phyloP scores from a whole-genome alignment of 2,329 filamentous ascomycete genomes.

The Phoma sp. region DNA sequence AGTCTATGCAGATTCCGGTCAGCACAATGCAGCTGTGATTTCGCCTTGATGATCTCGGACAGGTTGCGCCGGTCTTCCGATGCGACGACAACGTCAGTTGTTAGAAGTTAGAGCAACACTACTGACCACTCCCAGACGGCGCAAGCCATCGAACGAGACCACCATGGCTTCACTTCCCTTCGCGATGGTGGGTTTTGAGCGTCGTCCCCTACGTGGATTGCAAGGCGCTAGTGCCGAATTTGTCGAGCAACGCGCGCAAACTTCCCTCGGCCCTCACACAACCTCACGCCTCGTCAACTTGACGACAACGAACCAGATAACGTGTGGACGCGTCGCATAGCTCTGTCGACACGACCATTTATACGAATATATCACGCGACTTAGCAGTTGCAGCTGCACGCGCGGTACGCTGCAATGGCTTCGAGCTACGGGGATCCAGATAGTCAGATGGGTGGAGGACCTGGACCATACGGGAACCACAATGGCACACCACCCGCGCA shows the following conservation, averaged over 20 bases:
- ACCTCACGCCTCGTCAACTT: conserved; percentile 27
- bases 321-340: conserved; percentile 15
- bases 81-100: conserved; percentile 10
- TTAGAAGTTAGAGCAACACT: conserved; percentile 9
- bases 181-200: neutral
- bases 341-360: neutral
- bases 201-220: conserved; percentile 11
- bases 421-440: conserved; percentile 44
- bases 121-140: conserved; percentile 2
- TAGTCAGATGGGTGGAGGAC: conserved; percentile 40
- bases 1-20: neutral
- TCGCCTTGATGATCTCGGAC: neutral
- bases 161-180: conserved; percentile 10
- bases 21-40: neutral
- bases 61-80: conserved; percentile 2
- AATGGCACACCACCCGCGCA: conserved; percentile 44
- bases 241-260: conserved; percentile 38
- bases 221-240: conserved; percentile 41
- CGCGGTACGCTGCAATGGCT: conserved; percentile 33
- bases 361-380: conserved; percentile 21
- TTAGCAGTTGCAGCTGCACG: conserved; percentile 12
- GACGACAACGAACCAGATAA: conserved; percentile 27
- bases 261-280: conserved; percentile 33
- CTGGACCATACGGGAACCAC: conserved; percentile 44
- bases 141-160: neutral